These are phyloP conservation scores for Metschnikowia lunata DNA, from an alignment of 805 yeast genomes.

Conservation along the genomic window DNA sequence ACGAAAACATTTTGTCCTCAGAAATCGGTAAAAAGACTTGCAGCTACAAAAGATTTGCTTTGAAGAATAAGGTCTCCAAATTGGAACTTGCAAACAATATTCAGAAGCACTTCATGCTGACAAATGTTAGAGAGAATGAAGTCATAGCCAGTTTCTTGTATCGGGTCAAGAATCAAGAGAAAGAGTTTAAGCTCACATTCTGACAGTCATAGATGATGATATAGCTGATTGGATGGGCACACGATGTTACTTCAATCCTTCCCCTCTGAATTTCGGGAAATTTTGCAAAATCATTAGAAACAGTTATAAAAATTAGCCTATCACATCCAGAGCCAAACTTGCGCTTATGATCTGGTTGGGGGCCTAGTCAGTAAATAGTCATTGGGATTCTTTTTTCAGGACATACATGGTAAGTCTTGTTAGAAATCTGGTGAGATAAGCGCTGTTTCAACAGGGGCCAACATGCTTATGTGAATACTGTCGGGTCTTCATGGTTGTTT, in stretches of 20 bases:
- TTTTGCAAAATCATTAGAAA: too few species aligned
- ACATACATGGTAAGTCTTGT: too few species aligned
- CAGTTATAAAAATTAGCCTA: too few species aligned
- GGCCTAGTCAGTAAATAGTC: too few species aligned
- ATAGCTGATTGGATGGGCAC: neutral
- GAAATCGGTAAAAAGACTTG: constrained; percentile 70
- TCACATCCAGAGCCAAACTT: too few species aligned
- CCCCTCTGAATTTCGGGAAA: too few species aligned
- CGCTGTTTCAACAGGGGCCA: too few species aligned
- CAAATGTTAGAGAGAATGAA: constrained; percentile 73
- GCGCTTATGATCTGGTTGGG: too few species aligned
- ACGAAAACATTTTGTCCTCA: constrained; percentile 67
- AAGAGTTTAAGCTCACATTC: constrained; percentile 38
- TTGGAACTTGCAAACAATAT: constrained; percentile 55
- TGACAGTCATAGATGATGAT: constrained; percentile 13
- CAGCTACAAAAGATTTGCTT: constrained; percentile 21
- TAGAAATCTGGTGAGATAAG: too few species aligned
- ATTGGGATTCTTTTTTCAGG: too few species aligned
- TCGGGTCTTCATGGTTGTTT: too few species aligned
- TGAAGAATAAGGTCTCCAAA: constrained; percentile 47
- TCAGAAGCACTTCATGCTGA: constrained; percentile 61
- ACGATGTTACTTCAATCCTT: neutral
- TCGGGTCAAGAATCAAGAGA: constrained; percentile 68
- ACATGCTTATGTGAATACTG: too few species aligned
- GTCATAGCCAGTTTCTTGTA: constrained; percentile 84